Percentiles rank a stretch among this genome's conserved stretches.
Evolutionary conservation across 139 green algal genomes (phyloP).

Genomic region (Tetratostichococcus sp.): DNA sequence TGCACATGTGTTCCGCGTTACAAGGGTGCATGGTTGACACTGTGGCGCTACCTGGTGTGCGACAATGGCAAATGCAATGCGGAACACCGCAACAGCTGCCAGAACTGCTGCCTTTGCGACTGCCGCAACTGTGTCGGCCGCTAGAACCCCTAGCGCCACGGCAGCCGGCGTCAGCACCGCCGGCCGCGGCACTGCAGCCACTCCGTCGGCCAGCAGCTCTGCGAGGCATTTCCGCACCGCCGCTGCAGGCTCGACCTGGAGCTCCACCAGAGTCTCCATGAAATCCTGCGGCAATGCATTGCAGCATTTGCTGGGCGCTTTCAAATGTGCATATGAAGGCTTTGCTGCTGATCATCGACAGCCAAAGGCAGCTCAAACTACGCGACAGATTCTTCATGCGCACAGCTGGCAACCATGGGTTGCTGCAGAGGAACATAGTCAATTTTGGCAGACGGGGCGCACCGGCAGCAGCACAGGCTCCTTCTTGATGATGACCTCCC

Average conservation of each 20-base stretch:
- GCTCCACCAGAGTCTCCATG: constrained; percentile 34
- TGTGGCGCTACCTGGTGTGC: background rate
- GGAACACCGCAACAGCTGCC: constrained; percentile 2
- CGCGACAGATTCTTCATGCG: too few relatives aligned
- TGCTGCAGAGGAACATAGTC: too few relatives aligned
- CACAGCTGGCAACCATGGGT: too few relatives aligned
- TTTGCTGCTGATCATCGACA: too few relatives aligned
- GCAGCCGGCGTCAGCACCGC: background rate
- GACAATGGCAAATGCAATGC: constrained; percentile 8
- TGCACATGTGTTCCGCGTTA: too few relatives aligned
- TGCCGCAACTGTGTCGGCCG: background rate
- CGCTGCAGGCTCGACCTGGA: constrained; percentile 35
- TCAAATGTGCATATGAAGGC: too few relatives aligned
- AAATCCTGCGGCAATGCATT: constrained; percentile 7
- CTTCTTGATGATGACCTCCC: constrained; percentile 41
- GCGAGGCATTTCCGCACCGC: constrained; percentile 28
- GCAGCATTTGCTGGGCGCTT: too few relatives aligned
- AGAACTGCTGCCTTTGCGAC: constrained; percentile 19
- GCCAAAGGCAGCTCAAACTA: too few relatives aligned
- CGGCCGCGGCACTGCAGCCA: too few relatives aligned
- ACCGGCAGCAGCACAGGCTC: constrained; percentile 31
- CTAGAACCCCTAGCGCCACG: background rate
- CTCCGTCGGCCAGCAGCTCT: constrained; percentile 21
- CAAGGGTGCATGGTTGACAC: background rate
- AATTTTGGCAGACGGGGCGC: too few relatives aligned